A percentile compares a stretch with the other conserved stretches of the same genome.
phyloP scores from a whole-genome alignment of 345 rosid species.

The Rubroshorea leprosula region DNA sequence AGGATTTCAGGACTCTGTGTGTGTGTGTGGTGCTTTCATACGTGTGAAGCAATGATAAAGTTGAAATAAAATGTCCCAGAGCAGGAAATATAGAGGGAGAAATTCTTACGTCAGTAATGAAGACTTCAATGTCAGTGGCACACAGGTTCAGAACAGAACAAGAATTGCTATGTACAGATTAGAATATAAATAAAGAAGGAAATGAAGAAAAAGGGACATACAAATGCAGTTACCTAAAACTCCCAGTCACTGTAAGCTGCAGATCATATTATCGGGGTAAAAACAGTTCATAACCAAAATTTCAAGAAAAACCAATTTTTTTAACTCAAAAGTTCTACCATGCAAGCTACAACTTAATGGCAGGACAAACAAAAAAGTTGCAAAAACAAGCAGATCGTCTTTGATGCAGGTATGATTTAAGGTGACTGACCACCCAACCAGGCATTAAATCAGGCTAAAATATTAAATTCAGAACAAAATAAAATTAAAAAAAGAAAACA shows the following conservation, averaged over 20 bases:
- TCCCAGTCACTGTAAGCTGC: background rate
- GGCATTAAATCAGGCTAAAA: no score
- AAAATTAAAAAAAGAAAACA: no score
- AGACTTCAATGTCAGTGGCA: background rate
- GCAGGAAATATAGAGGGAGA: background rate
- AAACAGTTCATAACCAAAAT: no score
- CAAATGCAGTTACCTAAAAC: background rate
- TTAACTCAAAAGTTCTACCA: no score
- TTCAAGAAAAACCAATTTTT: no score
- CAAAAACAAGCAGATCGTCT: no score
- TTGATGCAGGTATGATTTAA: no score
- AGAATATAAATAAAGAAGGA: background rate
- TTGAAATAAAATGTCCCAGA: background rate
- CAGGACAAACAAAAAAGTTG: no score
- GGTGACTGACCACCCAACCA: no score
- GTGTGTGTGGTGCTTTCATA: background rate
- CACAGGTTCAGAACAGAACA: background rate
- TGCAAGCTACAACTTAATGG: no score
- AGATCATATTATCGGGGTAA: background rate
- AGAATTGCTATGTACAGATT: background rate
- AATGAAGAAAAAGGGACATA: background rate
- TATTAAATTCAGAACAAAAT: no score
- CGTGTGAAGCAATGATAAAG: background rate
- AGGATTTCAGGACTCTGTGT: background rate
- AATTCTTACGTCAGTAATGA: background rate